Conservation (phyloP, 73 alveolate species). For the Uronychia setigera region DNA sequence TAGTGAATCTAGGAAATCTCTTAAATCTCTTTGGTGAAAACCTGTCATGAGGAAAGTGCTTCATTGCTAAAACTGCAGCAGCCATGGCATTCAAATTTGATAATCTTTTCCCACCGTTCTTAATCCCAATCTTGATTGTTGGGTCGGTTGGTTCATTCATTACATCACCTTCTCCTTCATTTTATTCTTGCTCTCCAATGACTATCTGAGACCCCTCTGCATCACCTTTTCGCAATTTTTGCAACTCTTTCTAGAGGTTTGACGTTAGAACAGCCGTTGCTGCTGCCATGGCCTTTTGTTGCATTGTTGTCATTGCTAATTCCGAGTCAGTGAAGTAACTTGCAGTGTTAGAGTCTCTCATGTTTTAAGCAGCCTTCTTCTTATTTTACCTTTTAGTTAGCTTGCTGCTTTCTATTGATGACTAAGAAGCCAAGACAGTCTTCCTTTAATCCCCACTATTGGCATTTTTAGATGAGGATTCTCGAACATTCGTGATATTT, state of each 20-base stretch:
- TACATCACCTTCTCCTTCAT: not conserved
- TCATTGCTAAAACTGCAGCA: not conserved
- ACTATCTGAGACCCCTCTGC: no score
- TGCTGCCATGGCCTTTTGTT: not conserved
- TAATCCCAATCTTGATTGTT: not conserved
- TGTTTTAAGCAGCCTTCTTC: not conserved
- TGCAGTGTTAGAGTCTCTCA: not conserved
- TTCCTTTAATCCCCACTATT: no score
- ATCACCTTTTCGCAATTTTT: no score
- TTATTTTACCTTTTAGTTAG: not conserved
- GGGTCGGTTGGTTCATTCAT: not conserved
- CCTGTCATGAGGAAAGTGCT: constrained; percentile 6
- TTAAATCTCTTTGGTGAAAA: constrained; percentile 62
- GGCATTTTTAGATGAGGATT: no score
- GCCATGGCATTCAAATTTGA: not conserved
- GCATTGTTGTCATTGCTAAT: not conserved
- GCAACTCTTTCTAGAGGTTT: not conserved
- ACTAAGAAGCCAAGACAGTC: not conserved
- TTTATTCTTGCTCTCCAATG: not conserved
- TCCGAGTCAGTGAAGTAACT: not conserved
- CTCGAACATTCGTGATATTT: no score
- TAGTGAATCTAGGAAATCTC: constrained; percentile 67
- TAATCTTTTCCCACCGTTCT: not conserved
- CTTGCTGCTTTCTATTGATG: not conserved
- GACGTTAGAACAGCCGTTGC: not conserved